Evolutionary conservation across 108 stramenopile species (phyloP), one percentile per base, ranked within the genome.

Genomic region (Skeletonema tropicum): DNA sequence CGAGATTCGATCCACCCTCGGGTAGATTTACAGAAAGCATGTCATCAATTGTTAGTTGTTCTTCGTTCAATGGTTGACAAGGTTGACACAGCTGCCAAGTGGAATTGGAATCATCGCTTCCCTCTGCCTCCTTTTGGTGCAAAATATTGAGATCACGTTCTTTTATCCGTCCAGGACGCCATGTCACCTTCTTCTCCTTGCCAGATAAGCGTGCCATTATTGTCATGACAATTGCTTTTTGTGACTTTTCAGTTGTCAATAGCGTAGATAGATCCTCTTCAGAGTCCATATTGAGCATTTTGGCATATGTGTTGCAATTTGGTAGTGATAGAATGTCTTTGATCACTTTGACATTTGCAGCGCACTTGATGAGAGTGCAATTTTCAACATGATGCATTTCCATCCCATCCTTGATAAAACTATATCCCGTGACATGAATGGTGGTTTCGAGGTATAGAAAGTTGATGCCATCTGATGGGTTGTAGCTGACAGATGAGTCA

Each of bases 321-420:
- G 59, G 55, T 19, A 57, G 19, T 19, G 67, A 45, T 33, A 77
- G 19, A 12, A 77, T 36, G 13, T 77, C 76, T 30, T 77, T 69
- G 61, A 77, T 77, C 76, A 64, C 33, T 64, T 77, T 77, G 29
- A 68, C 39, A 30, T 69, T 62, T 17, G 68, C 49, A 11, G 76
- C 76, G 45, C 68, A 77, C 55, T 39, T 77, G 1, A 77, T n/a
- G 0, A 77, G 49, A 39, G 13, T n/a, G 58, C 76, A 70, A 17
- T 52, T 15, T 32, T 63, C 52, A 8, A 70, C 52, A 6, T 61
- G 35, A 41, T 57, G 14, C 41, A 58, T 49, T 13, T 60, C 17
- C 33, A 25, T 45, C 7, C 39, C 38, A 42, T 75, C 65, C 23
- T 68, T 63, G 9, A 2, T 33, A 21, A 52, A 60, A 10, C 62